phyloP scores from a whole-genome alignment of 441 rosid genomes.

The Jatropha multifida region DNA sequence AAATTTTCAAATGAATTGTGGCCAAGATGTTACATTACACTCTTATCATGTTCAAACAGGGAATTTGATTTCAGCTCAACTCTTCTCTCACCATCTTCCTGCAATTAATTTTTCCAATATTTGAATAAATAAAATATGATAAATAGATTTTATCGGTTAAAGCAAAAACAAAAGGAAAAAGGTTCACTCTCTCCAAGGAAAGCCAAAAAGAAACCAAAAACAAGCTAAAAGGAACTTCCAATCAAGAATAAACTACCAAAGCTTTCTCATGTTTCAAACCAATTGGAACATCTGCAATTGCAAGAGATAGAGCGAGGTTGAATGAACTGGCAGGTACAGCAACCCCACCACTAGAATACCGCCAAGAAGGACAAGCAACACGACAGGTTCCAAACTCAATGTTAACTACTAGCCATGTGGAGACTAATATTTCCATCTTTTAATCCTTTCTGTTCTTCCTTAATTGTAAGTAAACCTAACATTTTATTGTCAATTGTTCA shows the following conservation, averaged over 20 bases:
- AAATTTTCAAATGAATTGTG: slow-evolving; percentile 21
- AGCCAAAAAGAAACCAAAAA: background rate
- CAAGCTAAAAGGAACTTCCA: background rate
- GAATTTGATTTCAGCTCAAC: slow-evolving; percentile 59
- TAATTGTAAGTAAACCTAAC: background rate
- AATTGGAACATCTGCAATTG: background rate
- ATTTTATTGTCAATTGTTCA: background rate
- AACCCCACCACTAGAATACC: background rate
- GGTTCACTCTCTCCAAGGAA: background rate
- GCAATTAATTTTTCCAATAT: slow-evolving; percentile 21
- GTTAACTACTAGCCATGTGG: background rate
- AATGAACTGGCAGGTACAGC: background rate
- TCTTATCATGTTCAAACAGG: slow-evolving; percentile 76
- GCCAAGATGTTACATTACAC: slow-evolving; percentile 46
- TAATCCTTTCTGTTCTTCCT: background rate
- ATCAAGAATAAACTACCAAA: background rate
- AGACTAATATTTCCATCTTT: background rate
- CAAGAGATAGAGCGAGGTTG: background rate
- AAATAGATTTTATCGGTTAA: background rate
- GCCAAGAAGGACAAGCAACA: background rate
- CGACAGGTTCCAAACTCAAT: background rate
- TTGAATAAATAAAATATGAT: background rate
- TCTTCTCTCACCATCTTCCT: slow-evolving; percentile 74
- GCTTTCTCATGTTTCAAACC: background rate
- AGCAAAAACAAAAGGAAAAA: background rate